phyloP scores from a whole-genome alignment of 768 basidiomycete genomes.

The Agaricus subrufescens region DNA sequence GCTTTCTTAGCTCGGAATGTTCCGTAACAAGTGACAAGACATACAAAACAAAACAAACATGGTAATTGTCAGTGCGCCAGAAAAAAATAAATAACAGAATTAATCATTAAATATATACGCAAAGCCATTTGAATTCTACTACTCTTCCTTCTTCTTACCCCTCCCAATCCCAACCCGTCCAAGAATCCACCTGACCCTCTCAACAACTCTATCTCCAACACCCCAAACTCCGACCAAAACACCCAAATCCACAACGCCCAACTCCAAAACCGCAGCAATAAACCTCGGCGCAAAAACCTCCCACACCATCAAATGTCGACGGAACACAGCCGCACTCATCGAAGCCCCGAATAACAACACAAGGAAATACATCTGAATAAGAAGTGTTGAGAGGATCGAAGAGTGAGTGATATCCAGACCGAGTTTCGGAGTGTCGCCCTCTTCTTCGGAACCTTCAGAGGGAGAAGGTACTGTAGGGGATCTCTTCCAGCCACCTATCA shows the following conservation, averaged over 20 bases:
- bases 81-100: too few relatives aligned
- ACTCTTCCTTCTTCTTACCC: neutral
- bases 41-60: too few relatives aligned
- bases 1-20: too few relatives aligned
- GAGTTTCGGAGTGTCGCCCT: neutral
- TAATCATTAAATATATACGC: too few relatives aligned
- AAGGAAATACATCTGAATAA: conserved; percentile 67
- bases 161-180: conserved; percentile 6
- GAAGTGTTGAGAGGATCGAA: conserved; percentile 51
- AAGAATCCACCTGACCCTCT: conserved; percentile 13
- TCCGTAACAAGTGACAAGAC: too few relatives aligned
- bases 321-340: conserved; percentile 64
- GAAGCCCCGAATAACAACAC: conserved; percentile 65
- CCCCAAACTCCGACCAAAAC: conserved; percentile 32
- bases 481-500: conserved; percentile 82
- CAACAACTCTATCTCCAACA: conserved; percentile 17
- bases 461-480: conserved; percentile 32
- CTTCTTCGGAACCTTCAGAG: neutral
- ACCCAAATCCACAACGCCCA: conserved; percentile 69
- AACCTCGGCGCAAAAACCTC: conserved; percentile 97
- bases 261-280: conserved; percentile 66
- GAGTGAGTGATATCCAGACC: conserved; percentile 32
- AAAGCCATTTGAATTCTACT: neutral
- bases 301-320: conserved; percentile 97
- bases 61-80: too few relatives aligned